Percentiles rank a stretch among this genome's conserved stretches.
phyloP scores from a whole-genome alignment of 257 asterid genomes.

The Solanum lycopersicoides region DNA sequence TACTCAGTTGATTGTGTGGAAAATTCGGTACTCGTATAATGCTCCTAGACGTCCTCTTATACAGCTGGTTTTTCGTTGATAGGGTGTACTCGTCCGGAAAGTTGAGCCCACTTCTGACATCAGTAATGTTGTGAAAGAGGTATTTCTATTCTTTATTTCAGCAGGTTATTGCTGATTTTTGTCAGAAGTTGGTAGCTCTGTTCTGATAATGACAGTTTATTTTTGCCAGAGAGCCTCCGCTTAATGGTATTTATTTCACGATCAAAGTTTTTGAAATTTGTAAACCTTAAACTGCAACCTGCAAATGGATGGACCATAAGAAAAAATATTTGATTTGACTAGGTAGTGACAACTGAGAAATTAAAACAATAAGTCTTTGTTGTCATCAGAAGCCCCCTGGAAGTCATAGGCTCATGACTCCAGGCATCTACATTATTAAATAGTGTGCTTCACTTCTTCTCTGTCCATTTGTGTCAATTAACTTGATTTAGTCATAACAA shows the following conservation, averaged over 20 bases:
- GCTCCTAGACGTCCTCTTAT: background rate
- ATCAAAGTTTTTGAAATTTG: background rate
- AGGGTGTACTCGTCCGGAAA: slow-evolving; percentile 81
- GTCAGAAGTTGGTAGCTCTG: background rate
- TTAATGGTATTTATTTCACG: background rate
- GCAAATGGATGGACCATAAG: background rate
- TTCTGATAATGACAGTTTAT: background rate
- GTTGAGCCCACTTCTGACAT: slow-evolving; percentile 82
- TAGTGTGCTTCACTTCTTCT: background rate
- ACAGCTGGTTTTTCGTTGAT: slow-evolving; percentile 1
- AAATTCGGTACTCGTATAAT: background rate
- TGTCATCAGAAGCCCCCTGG: background rate
- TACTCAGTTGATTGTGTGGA: background rate
- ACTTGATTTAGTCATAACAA: background rate
- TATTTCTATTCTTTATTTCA: slow-evolving; percentile 4
- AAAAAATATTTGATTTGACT: background rate
- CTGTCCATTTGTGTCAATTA: background rate
- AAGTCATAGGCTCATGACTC: background rate
- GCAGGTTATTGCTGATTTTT: background rate
- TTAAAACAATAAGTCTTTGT: background rate
- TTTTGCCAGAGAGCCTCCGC: background rate
- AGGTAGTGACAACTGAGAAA: background rate
- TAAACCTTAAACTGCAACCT: background rate
- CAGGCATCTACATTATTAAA: background rate
- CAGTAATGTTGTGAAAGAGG: slow-evolving; percentile 62